phyloP scores from a whole-genome alignment of 331 rosid genomes.

The Ulmus americana region DNA sequence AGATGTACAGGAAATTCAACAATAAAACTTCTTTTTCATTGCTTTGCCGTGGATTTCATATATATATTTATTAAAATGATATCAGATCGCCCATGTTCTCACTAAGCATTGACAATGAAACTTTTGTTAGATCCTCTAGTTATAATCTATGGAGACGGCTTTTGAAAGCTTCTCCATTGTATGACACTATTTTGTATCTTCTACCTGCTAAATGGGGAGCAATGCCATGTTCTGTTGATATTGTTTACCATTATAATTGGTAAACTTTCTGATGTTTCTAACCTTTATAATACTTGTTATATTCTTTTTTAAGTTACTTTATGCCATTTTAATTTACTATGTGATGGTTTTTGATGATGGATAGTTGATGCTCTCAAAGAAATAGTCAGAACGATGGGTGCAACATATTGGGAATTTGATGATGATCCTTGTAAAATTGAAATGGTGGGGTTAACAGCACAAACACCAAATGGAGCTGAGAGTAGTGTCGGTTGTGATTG shows the following conservation, averaged over 20 bases:
- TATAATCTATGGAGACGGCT: not conserved
- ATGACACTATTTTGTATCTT: not conserved
- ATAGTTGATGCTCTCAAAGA: conserved; percentile 42
- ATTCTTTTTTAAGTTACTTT: not conserved
- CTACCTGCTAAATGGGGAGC: not conserved
- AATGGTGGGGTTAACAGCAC: conserved; percentile 32
- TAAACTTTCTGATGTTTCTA: too few relatives aligned
- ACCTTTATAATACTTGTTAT: too few relatives aligned
- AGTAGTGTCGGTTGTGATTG: conserved; percentile 27
- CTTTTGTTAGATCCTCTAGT: not conserved
- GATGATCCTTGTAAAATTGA: conserved; percentile 26
- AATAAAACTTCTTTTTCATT: too few relatives aligned
- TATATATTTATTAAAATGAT: too few relatives aligned
- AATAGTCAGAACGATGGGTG: conserved; percentile 35
- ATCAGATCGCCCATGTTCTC: too few relatives aligned
- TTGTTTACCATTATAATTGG: not conserved
- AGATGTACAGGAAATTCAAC: too few relatives aligned
- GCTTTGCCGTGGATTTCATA: too few relatives aligned
- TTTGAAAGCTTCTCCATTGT: not conserved
- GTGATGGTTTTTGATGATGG: conserved; percentile 6
- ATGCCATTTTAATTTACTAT: not conserved
- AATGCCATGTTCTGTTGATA: not conserved
- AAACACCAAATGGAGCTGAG: conserved; percentile 22
- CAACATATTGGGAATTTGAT: conserved; percentile 38
- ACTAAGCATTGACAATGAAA: not conserved